Evolutionary conservation across 305 asterid species (phyloP), one percentile per base, ranked within the genome.

Genomic region (Fraxinus sp.): DNA sequence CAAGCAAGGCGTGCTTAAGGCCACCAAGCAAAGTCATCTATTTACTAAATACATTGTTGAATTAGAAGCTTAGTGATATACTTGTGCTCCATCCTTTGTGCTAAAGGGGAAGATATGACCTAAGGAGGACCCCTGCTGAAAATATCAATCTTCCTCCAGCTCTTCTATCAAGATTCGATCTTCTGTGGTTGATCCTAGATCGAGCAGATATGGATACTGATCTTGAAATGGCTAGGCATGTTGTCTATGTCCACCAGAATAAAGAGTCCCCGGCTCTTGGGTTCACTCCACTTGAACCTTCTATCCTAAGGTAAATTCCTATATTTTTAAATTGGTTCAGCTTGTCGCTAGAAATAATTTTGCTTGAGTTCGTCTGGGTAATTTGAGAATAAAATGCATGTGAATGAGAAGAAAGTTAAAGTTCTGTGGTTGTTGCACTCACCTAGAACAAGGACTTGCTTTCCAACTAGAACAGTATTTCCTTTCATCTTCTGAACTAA

Each of bases 131-230:
- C 7, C 98, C 98, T 59, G 99, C 99, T 64, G 99, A 96, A 89
- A 96, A 94, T 83, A 96, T 93, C 84, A 94, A 94, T 92, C 97
- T 96, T 66, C 99, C 99, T 84, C 98, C 97, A 46, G 99, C 99
- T 57, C 98, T 96, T 83, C 90, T 96, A 79, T 96, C 99, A 83
- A 94, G 99, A 91, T 96, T 96, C 85, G 98, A 96, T 87, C 97
- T 96, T 81, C 85, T 96, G 77, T 96, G 99, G 99, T 84, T 96
- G 92, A 94, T 96, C 87, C 92, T 96, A 79, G 98, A 96, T 80
- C 91, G 94, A 87, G 99, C 98, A 83, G 99, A 96, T 86, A 96
- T 96, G 98, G 99, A 96, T 84, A 90, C 90, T 68, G 98, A 96
- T 87, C 99, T 96, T 79, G 99, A 96, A 87, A 37, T 96, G 97